Base-by-base conservation (phyloP, 306 rosid genomes). In the Hippophae rhamnoides region DNA sequence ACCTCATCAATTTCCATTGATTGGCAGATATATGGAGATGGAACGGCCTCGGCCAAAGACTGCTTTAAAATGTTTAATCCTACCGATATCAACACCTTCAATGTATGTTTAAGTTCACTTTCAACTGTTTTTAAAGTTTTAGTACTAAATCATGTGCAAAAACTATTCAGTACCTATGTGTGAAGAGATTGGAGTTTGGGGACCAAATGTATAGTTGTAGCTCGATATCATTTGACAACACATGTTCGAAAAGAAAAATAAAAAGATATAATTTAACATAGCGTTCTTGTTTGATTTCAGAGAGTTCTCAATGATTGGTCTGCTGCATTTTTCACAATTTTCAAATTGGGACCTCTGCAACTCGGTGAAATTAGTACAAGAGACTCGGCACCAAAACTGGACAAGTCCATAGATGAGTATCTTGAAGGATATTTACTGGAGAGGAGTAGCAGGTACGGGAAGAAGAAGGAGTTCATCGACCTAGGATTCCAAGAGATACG, bases 21-120 rank as follows among this genome's bases (percentile, higher is more conserved):
- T 54, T 60, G 46, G 53, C 85, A 93, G 99, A 86, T 93, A 73
- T 93, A 88, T 60, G 97, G 99, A 74, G 95, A 93, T 55, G 78
- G 11, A 72, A 79, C 74, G 60, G 94, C 97, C 72, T 74, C 97
- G 11, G 56, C 86, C 2, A 84, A 71, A 66, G 99, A 93, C 76
- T 93, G 99, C 83, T 93, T 88, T 58, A 88, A 69, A 85, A 93
- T 93, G 95, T 93, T 93, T 77, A 93, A 93, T 70, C 99, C 99
- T 68, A 79, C 79, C 0, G 95, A 93, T 59, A 62, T 62, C 52
- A 54, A 25, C 68, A 82, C 76, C 73, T 93, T 82, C 76, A 62
- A 77, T 57, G 99, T 88, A 86, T 50, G 96, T 71, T 18, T 54
- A 23, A 38, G 7, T 52, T 13, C 49, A 27, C 13, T 63, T 65